Evolutionary conservation across 2,329 filamentous ascomycete species (phyloP), one percentile per base, ranked within the genome.

Genomic region (Chlorencoelia australis): DNA sequence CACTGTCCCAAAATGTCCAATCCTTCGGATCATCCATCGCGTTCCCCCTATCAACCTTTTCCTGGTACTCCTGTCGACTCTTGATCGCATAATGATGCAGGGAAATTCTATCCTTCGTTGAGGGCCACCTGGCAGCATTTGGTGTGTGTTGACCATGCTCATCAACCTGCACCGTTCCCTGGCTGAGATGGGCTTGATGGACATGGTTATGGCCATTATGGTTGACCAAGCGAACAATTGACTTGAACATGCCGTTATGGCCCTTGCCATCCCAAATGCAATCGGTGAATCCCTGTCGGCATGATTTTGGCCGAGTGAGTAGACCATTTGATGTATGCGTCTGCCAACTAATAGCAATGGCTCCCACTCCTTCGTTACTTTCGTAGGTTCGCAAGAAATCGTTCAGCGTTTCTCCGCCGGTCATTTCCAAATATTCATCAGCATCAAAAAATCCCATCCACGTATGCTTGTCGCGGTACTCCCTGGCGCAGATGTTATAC

Each of bases 71-170:
- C 42, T 57, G 49, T 17, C 47, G 40, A 35, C 53, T 57, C 43
- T 58, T 57, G 27, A 53, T 35, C 4, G 53, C 53, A 42, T 58
- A 60, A 36, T 59, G 56, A 39, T 59, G 57, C 35, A 59, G 30
- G 2, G 47, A 47, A 30, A 59, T 47, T 17, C 51, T 39, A 27
- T 54, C 44, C 20, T 51, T 50, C 10, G 51, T 55, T 16, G 55
- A 51, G 16, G 52, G 50, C 15, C 35, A 33, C 17, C 53, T 40
- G 31, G 40, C 48, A 2, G 47, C 50, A 22, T 43, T 43, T 10
- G 41, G 41, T 7, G 49, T 28, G 20, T 25, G 11, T 28, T 53
- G 48, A 11, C 46, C 44, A 30, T 50, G 28, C 34, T 57, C 55
- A 26, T 53, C 50, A 4, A 57, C 48, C 7, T 43, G 48, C 26